Evolutionary conservation across 345 rosid genomes (phyloP).

Genomic region (Lumnitzera littorea): DNA sequence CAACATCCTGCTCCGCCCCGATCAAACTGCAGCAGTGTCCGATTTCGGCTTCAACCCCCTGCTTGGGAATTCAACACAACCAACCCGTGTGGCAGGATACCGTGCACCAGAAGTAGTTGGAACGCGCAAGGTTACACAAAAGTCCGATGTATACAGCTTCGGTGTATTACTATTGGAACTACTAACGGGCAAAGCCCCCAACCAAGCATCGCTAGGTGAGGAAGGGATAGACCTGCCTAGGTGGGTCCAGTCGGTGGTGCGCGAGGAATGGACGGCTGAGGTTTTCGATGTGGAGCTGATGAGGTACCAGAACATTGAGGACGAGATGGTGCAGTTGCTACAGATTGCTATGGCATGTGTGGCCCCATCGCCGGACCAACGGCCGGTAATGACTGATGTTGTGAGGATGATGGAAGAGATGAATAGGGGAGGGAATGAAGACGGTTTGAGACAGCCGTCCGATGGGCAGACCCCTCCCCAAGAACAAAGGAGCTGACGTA

Average conservation of each 20-base stretch:
- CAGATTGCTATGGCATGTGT: constrained; percentile 96
- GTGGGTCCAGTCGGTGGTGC: constrained; percentile 92
- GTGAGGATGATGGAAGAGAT: constrained; percentile 83
- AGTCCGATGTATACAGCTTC: constrained; percentile 89
- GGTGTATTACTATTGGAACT: constrained; percentile 77
- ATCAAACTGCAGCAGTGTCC: constrained; percentile 51
- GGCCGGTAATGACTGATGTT: constrained; percentile 81
- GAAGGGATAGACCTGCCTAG: constrained; percentile 86
- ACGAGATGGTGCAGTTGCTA: constrained; percentile 91
- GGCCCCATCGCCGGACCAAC: constrained; percentile 69
- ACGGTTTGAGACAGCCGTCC: constrained; percentile 69
- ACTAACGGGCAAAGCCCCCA: constrained; percentile 84
- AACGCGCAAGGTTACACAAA: constrained; percentile 61
- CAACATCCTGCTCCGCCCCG: constrained; percentile 67
- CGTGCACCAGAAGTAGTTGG: constrained; percentile 79
- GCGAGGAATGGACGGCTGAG: constrained; percentile 99
- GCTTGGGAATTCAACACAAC: constrained; percentile 49
- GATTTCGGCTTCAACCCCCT: constrained; percentile 77
- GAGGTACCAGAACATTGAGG: constrained; percentile 74
- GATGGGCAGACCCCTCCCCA: constrained; percentile 83
- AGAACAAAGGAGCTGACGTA: constrained; percentile 54
- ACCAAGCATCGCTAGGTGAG: constrained; percentile 79
- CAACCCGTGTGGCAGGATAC: constrained; percentile 73
- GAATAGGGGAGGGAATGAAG: constrained; percentile 68
- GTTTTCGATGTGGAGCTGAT: constrained; percentile 83